phyloP scores from a whole-genome alignment of 495 filamentous ascomycete species.

The Annulohypoxylon nitens region DNA sequence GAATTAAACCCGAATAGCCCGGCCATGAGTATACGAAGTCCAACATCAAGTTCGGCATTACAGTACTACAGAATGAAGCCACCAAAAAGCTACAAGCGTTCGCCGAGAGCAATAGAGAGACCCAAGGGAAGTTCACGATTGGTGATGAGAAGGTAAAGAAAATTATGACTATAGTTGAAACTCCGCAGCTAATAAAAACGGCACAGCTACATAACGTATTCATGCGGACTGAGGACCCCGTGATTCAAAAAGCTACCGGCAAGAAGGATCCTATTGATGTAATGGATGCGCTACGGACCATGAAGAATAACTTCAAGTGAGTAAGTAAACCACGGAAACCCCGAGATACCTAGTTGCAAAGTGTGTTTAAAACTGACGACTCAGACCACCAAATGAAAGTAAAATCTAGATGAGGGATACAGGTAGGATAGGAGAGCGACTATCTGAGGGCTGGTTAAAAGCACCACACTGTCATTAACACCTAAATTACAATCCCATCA shows the following conservation, averaged over 20 bases:
- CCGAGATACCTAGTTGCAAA: no score
- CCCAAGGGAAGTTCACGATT: slow-evolving; percentile 96
- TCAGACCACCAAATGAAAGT: slow-evolving; percentile 45
- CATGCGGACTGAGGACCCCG: slow-evolving; percentile 88
- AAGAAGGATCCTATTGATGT: slow-evolving; percentile 86
- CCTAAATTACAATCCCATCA: not conserved
- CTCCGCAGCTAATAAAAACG: slow-evolving; percentile 13
- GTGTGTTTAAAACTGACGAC: slow-evolving; percentile 40
- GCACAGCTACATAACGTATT: slow-evolving; percentile 93
- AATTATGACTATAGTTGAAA: not conserved
- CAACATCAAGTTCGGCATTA: slow-evolving; percentile 88
- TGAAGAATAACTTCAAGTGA: slow-evolving; percentile 92
- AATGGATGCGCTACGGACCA: slow-evolving; percentile 86
- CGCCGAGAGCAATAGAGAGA: slow-evolving; percentile 83
- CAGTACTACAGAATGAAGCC: slow-evolving; percentile 77
- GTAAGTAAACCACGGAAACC: no score
- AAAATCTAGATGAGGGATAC: slow-evolving; percentile 37
- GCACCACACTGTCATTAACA: not conserved
- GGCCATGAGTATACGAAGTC: slow-evolving; percentile 98
- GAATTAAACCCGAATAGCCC: slow-evolving; percentile 65
- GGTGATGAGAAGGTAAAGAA: slow-evolving; percentile 97
- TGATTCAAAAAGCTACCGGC: slow-evolving; percentile 85
- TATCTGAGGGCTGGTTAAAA: not conserved
- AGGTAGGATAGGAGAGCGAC: slow-evolving; percentile 1
- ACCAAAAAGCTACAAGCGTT: slow-evolving; percentile 82